Conservation (phyloP, 352 stramenopile species). For the Globisporangium paroecandrum region DNA sequence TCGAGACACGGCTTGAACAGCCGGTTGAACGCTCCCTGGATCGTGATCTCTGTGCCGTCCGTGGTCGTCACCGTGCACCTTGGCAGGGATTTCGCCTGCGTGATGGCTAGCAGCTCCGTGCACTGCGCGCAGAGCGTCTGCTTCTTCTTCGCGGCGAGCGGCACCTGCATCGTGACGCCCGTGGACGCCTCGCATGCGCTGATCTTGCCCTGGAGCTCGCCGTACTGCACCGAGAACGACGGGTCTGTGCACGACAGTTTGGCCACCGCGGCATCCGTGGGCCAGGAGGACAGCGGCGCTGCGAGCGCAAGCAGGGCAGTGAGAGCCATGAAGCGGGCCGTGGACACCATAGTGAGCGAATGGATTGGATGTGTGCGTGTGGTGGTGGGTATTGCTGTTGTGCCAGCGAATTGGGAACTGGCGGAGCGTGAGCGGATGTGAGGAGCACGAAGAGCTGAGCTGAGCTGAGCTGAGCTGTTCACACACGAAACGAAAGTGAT, state of each 20-base stretch:
- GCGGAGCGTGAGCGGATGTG: neutral
- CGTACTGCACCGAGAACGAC: neutral
- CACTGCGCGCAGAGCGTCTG: neutral
- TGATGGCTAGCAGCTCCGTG: neutral
- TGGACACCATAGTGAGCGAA: neutral
- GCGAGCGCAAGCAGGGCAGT: neutral
- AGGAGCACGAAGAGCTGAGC: neutral
- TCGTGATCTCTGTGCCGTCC: neutral
- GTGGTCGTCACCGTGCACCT: neutral
- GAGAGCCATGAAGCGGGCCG: neutral
- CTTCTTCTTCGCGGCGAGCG: conserved; percentile 4
- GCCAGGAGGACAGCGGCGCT: neutral
- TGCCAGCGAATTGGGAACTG: neutral
- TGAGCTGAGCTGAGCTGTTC: neutral
- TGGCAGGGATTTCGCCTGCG: neutral
- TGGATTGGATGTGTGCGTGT: neutral
- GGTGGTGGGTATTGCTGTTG: neutral
- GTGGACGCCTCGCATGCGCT: conserved; percentile 4
- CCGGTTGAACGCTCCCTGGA: neutral
- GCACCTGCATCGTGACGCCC: conserved; percentile 2
- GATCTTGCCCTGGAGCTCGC: neutral
- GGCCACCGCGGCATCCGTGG: neutral
- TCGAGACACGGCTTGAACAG: neutral
- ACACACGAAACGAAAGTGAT: neutral
- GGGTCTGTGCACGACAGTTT: neutral